A percentile compares a stretch with the other conserved stretches of the same genome.
phyloP scores from a whole-genome alignment of 2,329 filamentous ascomycete genomes.

The Aspergillus sp. region DNA sequence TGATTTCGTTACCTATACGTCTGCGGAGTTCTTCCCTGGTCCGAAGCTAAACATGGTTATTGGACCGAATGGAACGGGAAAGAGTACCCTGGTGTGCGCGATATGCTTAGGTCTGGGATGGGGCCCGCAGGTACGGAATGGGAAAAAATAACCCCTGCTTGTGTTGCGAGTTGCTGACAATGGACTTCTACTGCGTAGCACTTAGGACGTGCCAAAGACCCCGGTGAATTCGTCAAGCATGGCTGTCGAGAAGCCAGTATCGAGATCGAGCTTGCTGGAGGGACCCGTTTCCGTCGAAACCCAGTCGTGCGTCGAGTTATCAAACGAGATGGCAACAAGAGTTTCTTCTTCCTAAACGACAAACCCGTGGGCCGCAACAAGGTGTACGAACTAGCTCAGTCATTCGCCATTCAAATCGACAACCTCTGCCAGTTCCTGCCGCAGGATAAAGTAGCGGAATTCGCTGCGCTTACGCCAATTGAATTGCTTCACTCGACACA shows the following conservation, averaged over 20 bases:
- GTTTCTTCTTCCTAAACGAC: constrained; percentile 71
- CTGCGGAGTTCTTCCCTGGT: constrained; percentile 82
- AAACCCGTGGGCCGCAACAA: constrained; percentile 53
- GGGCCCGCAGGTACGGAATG: constrained; percentile 52
- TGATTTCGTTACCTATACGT: constrained; percentile 93
- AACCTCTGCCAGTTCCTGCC: constrained; percentile 96
- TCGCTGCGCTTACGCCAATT: constrained; percentile 73
- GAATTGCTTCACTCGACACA: constrained; percentile 80
- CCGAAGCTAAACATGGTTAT: constrained; percentile 98
- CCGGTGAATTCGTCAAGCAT: constrained; percentile 91
- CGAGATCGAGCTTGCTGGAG: constrained; percentile 79
- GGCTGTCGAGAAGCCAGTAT: constrained; percentile 69
- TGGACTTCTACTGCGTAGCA: constrained; percentile 40
- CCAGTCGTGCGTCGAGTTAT: constrained; percentile 70
- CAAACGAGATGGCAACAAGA: constrained; percentile 71
- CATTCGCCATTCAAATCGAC: constrained; percentile 87
- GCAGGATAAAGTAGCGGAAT: constrained; percentile 92
- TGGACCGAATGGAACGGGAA: constrained; percentile 96
- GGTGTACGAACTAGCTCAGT: constrained; percentile 60
- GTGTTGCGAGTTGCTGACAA: not conserved
- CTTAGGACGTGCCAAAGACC: constrained; percentile 75
- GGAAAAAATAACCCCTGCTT: not conserved
- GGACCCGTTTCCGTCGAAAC: constrained; percentile 52
- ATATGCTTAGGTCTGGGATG: constrained; percentile 91
- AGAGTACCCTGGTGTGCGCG: constrained; percentile 93